Evolutionary conservation across 257 asterid species (phyloP).

Genomic region (Fraxinus excelsior): DNA sequence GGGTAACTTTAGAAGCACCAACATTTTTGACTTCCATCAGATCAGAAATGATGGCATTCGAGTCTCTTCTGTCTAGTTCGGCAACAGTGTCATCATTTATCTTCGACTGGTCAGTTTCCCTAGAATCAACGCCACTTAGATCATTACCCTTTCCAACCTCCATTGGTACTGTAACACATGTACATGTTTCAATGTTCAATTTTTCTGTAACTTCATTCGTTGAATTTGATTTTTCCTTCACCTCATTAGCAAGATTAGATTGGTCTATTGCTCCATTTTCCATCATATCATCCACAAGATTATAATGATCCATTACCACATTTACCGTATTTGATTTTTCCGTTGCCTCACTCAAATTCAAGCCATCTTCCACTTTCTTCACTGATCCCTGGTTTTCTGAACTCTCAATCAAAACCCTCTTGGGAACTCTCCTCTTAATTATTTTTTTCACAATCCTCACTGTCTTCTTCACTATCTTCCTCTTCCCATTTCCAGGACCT

Average conservation of each 20-base stretch:
- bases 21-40: constrained; percentile 27
- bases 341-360: constrained; percentile 17
- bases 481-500: constrained; percentile 34
- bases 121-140: neutral
- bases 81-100: constrained; percentile 20
- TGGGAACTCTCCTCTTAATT: constrained; percentile 64
- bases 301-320: constrained; percentile 18
- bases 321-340: constrained; percentile 4
- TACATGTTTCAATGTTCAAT: constrained; percentile 6
- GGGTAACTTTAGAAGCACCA: neutral
- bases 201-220: constrained; percentile 16
- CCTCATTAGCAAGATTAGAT: constrained; percentile 17
- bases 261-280: neutral
- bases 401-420: constrained; percentile 32
- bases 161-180: constrained; percentile 16
- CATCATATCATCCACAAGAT: constrained; percentile 18
- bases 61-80: constrained; percentile 24
- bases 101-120: constrained; percentile 2
- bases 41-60: constrained; percentile 9
- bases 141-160: constrained; percentile 9
- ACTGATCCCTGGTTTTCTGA: constrained; percentile 23
- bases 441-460: constrained; percentile 60
- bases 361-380: constrained; percentile 16
- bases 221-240: neutral
- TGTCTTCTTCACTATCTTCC: constrained; percentile 52